Base-by-base conservation (phyloP, 371 early-diverging fungal genomes). In the Encephalitozoon romaleae region DNA sequence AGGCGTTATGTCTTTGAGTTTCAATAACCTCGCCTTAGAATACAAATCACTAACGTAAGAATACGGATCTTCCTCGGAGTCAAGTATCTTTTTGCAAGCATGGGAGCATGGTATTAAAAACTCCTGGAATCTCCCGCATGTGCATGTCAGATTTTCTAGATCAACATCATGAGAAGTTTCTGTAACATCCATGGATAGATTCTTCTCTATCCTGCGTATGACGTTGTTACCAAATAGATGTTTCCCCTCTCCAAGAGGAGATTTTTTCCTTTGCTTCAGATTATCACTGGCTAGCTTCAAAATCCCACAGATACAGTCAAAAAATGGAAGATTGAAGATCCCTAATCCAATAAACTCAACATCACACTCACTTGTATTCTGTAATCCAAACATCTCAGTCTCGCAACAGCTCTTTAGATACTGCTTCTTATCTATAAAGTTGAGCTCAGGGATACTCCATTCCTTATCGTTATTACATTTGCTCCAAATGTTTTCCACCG, bases 121-220 rank as follows among this genome's bases (percentile, higher is more conserved):
- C 47, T 80, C 78, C 67, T 85, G 83, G 65, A 72, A 85, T 71
- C 72, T 85, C 52, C 80, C 80, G 65, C 85, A 85, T 9, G 70
- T 67, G 72, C 83, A 85, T 25, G 65, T 79, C 9, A 51, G 11
- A 9, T 79, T 74, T 18, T 74, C 30, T 38, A 84, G 45, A 76
- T 82, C 75, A 18, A 82, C 82, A 54, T 74, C 54, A 55, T 71
- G 80, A 21, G 73, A 49, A 11, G 54, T 64, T 18, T 70, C 74
- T 5, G 38, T 39, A 8, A 41, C 9, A 25, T 34, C 66, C 54
- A 68, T 74, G 15, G 51, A 67, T 38, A 28, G 54, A 59, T 59
- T 76, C 70, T 55, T 82, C 66, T 76, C 67, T 65, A 78, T 70
- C 67, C 77, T 74, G 9, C 55, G 21, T 25, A 41, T 73, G 47